Evolutionary conservation across 352 stramenopile species (phyloP).

Genomic region (Elongisporangium prolatum): DNA sequence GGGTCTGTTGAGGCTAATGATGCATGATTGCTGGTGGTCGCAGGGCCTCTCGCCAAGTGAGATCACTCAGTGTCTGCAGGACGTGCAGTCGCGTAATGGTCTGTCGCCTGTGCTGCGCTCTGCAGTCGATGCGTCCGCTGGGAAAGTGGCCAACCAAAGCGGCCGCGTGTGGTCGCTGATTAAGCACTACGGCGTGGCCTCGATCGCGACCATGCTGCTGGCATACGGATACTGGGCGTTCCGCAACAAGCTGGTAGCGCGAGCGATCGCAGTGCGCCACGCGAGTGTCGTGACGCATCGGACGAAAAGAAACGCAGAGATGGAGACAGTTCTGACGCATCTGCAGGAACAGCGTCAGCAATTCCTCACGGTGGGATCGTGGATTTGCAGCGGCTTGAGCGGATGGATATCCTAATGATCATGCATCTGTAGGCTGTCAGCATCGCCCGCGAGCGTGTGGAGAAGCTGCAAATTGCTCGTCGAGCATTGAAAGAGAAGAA

Average conservation of each 20-base stretch:
- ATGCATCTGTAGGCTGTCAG: not conserved
- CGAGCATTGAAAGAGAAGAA: not conserved
- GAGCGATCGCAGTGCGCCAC: not conserved
- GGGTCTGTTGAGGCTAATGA: too few relatives aligned
- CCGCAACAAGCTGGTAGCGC: not conserved
- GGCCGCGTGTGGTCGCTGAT: not conserved
- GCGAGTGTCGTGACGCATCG: not conserved
- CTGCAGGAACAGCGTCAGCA: not conserved
- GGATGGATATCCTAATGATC: not conserved
- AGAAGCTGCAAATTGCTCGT: not conserved
- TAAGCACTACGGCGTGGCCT: not conserved
- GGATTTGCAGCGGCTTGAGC: not conserved
- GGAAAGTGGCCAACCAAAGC: not conserved
- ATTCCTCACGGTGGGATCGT: not conserved
- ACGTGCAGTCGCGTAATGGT: constrained; percentile 47
- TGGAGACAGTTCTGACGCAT: not conserved
- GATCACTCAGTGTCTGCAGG: constrained; percentile 59
- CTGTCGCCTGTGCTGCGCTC: constrained; percentile 18
- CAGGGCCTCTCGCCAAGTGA: constrained; percentile 55
- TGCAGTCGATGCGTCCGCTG: not conserved
- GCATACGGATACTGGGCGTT: not conserved
- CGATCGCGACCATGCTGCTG: not conserved
- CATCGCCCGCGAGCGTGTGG: not conserved
- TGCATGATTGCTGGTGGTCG: not conserved
- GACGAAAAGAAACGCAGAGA: not conserved